A percentile compares a stretch with the other conserved stretches of the same genome.
These are phyloP conservation scores for Penicillium coprophilum DNA, from an alignment of 495 filamentous ascomycete species.

Conservation along the genomic window DNA sequence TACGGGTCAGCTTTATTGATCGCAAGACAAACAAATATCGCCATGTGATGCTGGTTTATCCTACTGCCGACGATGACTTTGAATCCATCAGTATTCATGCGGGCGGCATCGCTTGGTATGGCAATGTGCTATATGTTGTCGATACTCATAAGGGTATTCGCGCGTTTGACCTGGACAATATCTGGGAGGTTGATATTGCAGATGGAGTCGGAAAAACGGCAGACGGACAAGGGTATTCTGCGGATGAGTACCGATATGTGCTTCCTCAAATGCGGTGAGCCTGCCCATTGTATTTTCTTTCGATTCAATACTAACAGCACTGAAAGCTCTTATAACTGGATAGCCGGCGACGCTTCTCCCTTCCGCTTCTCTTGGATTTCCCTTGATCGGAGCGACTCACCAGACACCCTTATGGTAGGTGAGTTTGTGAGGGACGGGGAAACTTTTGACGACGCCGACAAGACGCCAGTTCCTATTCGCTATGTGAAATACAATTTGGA, in stretches of 20 bases:
- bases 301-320: not conserved
- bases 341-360: constrained; percentile 14
- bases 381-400: constrained; percentile 23
- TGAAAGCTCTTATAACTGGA: constrained; percentile 21
- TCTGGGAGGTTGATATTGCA: constrained; percentile 33
- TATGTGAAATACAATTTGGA: constrained; percentile 27
- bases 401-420: constrained; percentile 24
- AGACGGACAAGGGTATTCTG: constrained; percentile 27
- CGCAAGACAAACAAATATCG: constrained; percentile 34
- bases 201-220: constrained; percentile 28
- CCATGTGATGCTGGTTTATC: constrained; percentile 40
- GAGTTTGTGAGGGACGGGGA: constrained; percentile 22
- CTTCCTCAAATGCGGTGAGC: constrained; percentile 25
- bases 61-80: constrained; percentile 31
- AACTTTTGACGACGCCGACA: not conserved
- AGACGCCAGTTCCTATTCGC: constrained; percentile 18
- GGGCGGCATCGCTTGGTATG: constrained; percentile 39
- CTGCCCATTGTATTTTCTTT: not conserved
- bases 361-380: constrained; percentile 29
- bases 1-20: constrained; percentile 38
- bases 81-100: constrained; percentile 30
- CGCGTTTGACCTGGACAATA: constrained; percentile 34
- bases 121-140: constrained; percentile 33
- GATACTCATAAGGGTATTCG: constrained; percentile 33
- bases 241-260: constrained; percentile 35